These are phyloP conservation scores for Sclerotinia minor DNA, from an alignment of 2,329 filamentous ascomycete genomes.

Conservation along the genomic window DNA sequence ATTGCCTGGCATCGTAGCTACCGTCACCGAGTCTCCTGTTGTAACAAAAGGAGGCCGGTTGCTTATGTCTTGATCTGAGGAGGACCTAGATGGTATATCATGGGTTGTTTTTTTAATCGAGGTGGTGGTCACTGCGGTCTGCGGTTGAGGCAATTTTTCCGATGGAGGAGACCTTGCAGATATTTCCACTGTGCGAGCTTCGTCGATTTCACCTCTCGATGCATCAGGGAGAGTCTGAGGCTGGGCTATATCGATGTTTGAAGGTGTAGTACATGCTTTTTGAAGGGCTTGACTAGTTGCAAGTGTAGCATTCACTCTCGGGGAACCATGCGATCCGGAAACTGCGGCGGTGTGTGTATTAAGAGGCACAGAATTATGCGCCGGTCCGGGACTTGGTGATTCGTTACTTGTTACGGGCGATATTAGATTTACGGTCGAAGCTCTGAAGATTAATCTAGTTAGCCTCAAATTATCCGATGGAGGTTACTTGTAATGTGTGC, in stretches of 20 bases:
- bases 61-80: neutral
- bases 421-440: slow-evolving; percentile 24
- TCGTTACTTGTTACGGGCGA: slow-evolving; percentile 66
- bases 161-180: slow-evolving; percentile 14
- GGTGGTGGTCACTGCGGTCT: slow-evolving; percentile 6
- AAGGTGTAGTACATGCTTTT: slow-evolving; percentile 14
- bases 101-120: neutral
- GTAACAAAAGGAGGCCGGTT: neutral
- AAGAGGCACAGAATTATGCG: neutral
- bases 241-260: slow-evolving; percentile 9
- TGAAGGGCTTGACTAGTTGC: neutral
- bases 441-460: slow-evolving; percentile 6
- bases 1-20: neutral
- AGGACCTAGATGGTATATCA: neutral
- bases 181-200: slow-evolving; percentile 10
- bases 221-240: slow-evolving; percentile 3
- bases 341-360: slow-evolving; percentile 9
- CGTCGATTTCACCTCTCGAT: slow-evolving; percentile 14
- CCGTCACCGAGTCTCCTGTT: neutral
- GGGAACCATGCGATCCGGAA: slow-evolving; percentile 5
- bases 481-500: neutral
- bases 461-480: slow-evolving; percentile 17
- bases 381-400: slow-evolving; percentile 47
- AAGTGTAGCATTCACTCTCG: neutral
- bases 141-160: neutral